A percentile compares a stretch with the other conserved stretches of the same genome.
Evolutionary conservation across 768 basidiomycete genomes (phyloP).

Genomic region (Suillus weaverae): DNA sequence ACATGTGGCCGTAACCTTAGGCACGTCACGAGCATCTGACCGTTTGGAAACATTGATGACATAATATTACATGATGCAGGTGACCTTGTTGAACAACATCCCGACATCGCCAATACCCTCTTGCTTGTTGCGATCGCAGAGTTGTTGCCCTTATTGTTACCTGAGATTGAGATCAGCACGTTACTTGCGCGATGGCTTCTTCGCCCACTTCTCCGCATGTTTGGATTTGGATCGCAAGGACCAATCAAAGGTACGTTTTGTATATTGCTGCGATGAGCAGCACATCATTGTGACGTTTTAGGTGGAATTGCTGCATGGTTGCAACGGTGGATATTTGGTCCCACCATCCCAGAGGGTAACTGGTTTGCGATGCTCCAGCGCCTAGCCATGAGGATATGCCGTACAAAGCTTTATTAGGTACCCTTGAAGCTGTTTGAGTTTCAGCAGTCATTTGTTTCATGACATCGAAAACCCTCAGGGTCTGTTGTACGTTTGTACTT

Average conservation of each 20-base stretch:
- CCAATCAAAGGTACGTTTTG: slow-evolving; percentile 31
- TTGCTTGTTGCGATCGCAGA: slow-evolving; percentile 18
- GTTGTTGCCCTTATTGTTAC: not conserved
- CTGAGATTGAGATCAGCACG: slow-evolving; percentile 9
- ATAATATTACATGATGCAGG: slow-evolving; percentile 20
- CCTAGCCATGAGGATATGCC: slow-evolving; percentile 1
- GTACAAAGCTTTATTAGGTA: not conserved
- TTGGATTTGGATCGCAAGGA: slow-evolving; percentile 39
- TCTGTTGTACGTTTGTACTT: not conserved
- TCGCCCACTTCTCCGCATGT: slow-evolving; percentile 31
- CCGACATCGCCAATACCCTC: slow-evolving; percentile 26
- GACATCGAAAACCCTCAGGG: not conserved
- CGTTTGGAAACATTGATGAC: not conserved
- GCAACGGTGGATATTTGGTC: not conserved
- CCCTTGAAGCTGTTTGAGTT: not conserved
- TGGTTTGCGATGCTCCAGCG: not conserved
- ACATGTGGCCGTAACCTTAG: slow-evolving; percentile 23
- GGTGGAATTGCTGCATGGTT: not conserved
- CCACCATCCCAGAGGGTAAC: not conserved
- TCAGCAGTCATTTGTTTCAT: not conserved
- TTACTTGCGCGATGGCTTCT: slow-evolving; percentile 32
- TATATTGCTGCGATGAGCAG: not conserved
- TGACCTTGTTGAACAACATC: slow-evolving; percentile 39
- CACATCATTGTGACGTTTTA: not conserved
- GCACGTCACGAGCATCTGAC: slow-evolving; percentile 1